These are phyloP conservation scores for Aspergillus niger DNA, from an alignment of 2,329 filamentous ascomycete genomes.

Conservation along the genomic window DNA sequence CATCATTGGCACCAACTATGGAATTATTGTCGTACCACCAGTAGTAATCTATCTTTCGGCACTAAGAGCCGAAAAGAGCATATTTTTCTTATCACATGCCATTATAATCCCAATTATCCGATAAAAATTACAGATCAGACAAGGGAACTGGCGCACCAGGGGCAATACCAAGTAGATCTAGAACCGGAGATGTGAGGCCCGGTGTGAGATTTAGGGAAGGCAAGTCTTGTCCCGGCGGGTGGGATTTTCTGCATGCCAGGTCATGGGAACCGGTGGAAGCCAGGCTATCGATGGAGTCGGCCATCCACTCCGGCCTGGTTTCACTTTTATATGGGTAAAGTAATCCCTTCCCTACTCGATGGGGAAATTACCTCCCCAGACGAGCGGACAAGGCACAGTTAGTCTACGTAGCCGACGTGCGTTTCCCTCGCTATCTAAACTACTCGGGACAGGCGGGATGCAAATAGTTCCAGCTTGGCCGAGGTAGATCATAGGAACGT, in stretches of 20 bases:
- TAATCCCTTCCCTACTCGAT: neutral
- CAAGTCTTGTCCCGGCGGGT: conserved; percentile 3
- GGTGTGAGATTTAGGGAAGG: conserved; percentile 5
- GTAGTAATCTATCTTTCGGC: neutral
- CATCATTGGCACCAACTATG: neutral
- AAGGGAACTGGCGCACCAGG: neutral
- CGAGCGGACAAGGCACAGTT: neutral
- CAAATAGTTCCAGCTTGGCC: neutral
- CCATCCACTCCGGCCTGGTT: neutral
- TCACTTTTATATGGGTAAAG: neutral
- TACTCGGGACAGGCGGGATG: neutral
- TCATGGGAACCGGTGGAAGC: conserved; percentile 2
- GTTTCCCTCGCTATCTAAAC: no score
- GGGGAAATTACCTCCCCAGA: neutral
- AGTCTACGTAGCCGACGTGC: neutral
- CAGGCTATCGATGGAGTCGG: neutral
- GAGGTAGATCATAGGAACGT: neutral
- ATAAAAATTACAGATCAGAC: neutral
- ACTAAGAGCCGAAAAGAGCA: neutral
- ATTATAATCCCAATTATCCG: conserved; percentile 2
- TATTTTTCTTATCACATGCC: neutral
- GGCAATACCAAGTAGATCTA: conserved; percentile 1
- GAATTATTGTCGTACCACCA: neutral
- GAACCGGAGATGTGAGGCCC: conserved; percentile 3
- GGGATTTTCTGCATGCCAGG: conserved; percentile 4